Percentiles rank a stretch among this genome's conserved stretches.
These are phyloP conservation scores for Termitomyces sp. DNA, from an alignment of 768 basidiomycete species.

Conservation along the genomic window DNA sequence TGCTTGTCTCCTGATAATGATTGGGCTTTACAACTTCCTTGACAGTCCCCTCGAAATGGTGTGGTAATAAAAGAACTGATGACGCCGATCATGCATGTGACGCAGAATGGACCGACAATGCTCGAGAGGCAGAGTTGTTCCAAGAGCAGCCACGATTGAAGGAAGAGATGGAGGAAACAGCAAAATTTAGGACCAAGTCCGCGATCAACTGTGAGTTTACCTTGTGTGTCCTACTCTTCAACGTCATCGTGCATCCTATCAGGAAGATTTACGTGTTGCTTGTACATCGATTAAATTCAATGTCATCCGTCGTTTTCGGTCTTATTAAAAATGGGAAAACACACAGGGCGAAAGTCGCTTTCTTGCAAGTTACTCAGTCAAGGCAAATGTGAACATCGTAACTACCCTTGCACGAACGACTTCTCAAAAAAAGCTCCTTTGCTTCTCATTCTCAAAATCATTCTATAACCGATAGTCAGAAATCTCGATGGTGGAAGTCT, in stretches of 20 bases:
- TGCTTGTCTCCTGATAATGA: background rate
- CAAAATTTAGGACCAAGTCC: constrained; percentile 8
- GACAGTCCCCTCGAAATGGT: constrained; percentile 14
- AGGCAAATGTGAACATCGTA: background rate
- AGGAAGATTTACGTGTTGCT: background rate
- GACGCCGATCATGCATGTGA: background rate
- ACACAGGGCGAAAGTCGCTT: background rate
- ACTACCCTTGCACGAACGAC: background rate
- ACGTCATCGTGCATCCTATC: background rate
- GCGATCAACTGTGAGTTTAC: constrained; percentile 8
- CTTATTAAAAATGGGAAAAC: background rate
- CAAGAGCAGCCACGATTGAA: constrained; percentile 6
- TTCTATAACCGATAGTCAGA: background rate
- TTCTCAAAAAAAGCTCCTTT: background rate
- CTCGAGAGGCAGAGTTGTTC: constrained; percentile 10
- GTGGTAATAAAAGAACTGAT: background rate
- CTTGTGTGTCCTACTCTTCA: background rate
- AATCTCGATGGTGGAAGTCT: background rate
- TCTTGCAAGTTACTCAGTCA: no score
- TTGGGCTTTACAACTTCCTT: background rate
- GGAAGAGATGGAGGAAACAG: constrained; percentile 5
- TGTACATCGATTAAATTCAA: background rate
- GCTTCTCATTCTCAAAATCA: background rate
- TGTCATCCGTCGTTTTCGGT: background rate
- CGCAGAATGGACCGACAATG: background rate